phyloP scores from a whole-genome alignment of 2,329 filamentous ascomycete species.

The Aspergillus piperis region DNA sequence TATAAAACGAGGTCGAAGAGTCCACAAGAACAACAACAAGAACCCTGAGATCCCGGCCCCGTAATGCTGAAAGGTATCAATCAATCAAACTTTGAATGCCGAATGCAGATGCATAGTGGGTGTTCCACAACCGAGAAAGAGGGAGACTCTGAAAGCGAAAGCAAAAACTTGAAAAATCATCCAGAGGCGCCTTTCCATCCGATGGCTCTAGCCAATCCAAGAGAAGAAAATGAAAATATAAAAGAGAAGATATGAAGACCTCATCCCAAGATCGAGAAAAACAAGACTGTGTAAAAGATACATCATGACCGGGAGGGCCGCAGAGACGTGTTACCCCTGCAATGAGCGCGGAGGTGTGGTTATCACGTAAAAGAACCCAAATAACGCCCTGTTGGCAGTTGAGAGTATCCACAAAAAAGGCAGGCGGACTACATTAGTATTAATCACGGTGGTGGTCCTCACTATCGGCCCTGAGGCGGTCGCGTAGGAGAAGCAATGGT shows the following conservation, averaged over 20 bases:
- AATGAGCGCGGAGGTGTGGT: not conserved
- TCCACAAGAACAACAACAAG: constrained; percentile 26
- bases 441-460: constrained; percentile 20
- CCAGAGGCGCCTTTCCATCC: constrained; percentile 24
- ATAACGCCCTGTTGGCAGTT: not conserved
- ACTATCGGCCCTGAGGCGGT: constrained; percentile 34
- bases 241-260: not conserved
- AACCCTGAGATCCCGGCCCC: constrained; percentile 25
- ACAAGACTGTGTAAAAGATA: constrained; percentile 16
- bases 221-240: not conserved
- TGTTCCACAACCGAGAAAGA: constrained; percentile 12
- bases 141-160: constrained; percentile 13
- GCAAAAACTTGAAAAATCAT: constrained; percentile 18
- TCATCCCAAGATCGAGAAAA: constrained; percentile 18
- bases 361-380: not conserved
- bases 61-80: constrained; percentile 31
- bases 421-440: constrained; percentile 11
- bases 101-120: constrained; percentile 27
- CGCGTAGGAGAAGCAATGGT: constrained; percentile 46
- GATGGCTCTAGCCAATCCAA: constrained; percentile 17
- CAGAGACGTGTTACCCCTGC: not conserved
- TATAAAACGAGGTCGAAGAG: constrained; percentile 23
- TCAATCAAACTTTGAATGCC: constrained; percentile 22
- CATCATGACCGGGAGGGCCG: constrained; percentile 11
- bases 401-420: not conserved